Conservation (phyloP, 345 rosid species). For the Gossypium stocksii region DNA sequence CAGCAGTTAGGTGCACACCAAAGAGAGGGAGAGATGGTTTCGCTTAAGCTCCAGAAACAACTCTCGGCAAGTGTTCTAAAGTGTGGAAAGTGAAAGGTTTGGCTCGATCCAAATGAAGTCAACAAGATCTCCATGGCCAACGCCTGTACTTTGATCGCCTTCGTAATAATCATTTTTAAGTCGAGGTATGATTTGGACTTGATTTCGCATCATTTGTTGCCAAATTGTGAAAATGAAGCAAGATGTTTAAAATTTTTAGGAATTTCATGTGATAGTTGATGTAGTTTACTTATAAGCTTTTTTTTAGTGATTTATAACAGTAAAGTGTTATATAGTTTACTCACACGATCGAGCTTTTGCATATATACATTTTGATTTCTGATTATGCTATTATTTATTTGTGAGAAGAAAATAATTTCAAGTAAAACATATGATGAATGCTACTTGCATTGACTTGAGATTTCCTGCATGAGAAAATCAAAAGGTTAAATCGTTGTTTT, state of each 20-base stretch:
- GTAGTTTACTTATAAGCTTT: background rate
- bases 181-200: background rate
- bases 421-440: background rate
- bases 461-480: background rate
- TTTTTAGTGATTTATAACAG: background rate
- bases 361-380: too few species aligned
- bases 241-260: background rate
- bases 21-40: constrained; percentile 7
- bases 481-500: background rate
- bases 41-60: constrained; percentile 21
- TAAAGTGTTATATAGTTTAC: background rate
- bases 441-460: background rate
- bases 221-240: background rate
- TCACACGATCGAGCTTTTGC: background rate
- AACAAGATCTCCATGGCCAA: constrained; percentile 21
- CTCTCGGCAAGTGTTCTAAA: constrained; percentile 16
- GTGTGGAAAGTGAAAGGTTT: constrained; percentile 19
- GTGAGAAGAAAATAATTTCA: background rate
- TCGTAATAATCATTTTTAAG: background rate
- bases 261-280: background rate
- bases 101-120: constrained; percentile 21
- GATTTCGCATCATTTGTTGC: background rate
- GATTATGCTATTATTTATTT: background rate
- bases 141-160: constrained; percentile 13
- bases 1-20: background rate